Percentiles rank a stretch among this genome's conserved stretches.
Conservation (phyloP, 768 basidiomycete genomes). For the Coprinellus micaceus region DNA sequence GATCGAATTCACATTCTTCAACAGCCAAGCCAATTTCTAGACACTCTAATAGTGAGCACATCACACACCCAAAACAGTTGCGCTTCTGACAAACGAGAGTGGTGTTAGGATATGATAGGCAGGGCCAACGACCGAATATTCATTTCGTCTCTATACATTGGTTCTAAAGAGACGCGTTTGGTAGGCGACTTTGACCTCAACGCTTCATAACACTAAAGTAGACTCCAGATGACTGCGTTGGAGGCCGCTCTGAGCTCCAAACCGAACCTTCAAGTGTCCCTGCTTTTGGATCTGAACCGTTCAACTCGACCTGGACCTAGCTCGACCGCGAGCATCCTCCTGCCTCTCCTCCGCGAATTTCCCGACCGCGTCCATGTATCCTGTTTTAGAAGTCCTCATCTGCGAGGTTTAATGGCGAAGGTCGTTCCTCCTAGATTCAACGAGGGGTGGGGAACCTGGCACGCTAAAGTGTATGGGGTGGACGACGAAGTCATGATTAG, state of each 20-base stretch:
- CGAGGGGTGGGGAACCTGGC: conserved; percentile 99
- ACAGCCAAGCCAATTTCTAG: conserved; percentile 54
- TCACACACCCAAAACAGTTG: too few relatives aligned
- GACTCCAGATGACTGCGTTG: conserved; percentile 65
- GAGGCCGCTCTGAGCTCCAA: conserved; percentile 55
- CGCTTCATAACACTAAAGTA: not conserved
- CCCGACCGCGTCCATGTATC: conserved; percentile 71
- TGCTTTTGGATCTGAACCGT: conserved; percentile 81
- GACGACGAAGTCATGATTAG: conserved; percentile 92
- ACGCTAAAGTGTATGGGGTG: conserved; percentile 91
- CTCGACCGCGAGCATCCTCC: conserved; percentile 63
- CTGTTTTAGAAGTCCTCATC: conserved; percentile 84
- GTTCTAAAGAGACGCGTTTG: conserved; percentile 71
- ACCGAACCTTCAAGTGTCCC: conserved; percentile 57
- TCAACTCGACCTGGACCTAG: conserved; percentile 70
- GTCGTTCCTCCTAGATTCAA: conserved; percentile 91
- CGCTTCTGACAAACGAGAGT: too few relatives aligned
- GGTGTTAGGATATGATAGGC: conserved; percentile 63
- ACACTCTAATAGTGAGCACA: not conserved
- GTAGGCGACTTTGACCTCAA: conserved; percentile 51
- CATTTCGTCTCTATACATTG: conserved; percentile 88
- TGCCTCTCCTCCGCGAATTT: conserved; percentile 71
- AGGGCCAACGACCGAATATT: conserved; percentile 80
- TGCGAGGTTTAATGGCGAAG: conserved; percentile 68
- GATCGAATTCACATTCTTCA: conserved; percentile 50